Base-by-base conservation (phyloP, 2,329 filamentous ascomycete genomes). In the Penicillium sp. region DNA sequence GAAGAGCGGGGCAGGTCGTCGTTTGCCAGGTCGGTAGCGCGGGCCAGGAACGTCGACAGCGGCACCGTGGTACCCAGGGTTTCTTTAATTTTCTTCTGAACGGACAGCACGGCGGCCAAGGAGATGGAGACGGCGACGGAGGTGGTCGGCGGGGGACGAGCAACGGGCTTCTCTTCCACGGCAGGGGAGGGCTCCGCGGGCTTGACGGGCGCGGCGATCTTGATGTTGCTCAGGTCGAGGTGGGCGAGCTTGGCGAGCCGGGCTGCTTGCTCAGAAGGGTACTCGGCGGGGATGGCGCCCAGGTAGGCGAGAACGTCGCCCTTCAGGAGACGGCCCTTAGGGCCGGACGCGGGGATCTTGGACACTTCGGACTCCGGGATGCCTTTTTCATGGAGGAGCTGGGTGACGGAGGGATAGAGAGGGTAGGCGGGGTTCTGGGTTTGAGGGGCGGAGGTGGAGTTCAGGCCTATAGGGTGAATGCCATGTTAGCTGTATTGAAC, bases 221-320 rank as follows among this genome's bases (percentile, higher is more conserved):
- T 94, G 75, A 97, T 91, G 75, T 97, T 95, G 75, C 86, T 93
- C 22, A 98, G 81, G 68, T 98, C 91, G 46, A 98, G 82, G 69
- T 94, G 88, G 37, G 80, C 75, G 43, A 93, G 81, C 69, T 88
- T 84, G 53, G 81, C 76, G 64, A 95, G 84, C 45, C 81, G 82
- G 51, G 79, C 75, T 48, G 87, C 85, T 59, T 89, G 78, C 53
- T 82, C 76, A 19, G 80, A 77, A 2, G 91, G 86, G 58, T 87
- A 85, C 51, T 82, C 77, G 55, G 82, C 75, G 53, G 84, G 76
- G 63, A 96, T 88, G 59, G 78, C 75, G 55, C 93, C 93, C 13
- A 97, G 71, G 69, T 91, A 93, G 42, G 89, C 90, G 47, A 98
- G 81, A 6, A 98, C 85, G 66, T 98, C 93, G 49, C 93, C 93